Base-by-base conservation (phyloP, 2,329 filamentous ascomycete species). In the Huntiella bhutanensis region DNA sequence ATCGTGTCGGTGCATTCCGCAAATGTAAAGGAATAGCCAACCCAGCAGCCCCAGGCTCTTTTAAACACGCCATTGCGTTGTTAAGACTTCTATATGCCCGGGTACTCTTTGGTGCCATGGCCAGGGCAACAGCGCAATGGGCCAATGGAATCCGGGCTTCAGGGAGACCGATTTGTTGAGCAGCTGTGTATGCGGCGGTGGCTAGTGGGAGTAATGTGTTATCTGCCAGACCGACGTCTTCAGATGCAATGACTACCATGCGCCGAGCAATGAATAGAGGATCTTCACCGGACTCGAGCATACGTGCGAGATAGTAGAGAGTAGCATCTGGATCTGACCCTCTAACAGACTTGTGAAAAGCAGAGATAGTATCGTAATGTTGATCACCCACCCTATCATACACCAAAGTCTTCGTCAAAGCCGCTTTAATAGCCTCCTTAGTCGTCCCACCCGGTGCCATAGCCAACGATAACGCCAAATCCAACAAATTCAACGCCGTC, bases 281-380 rank as follows among this genome's bases (percentile, higher is more conserved):
- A 55, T 96, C 91, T 61, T 96, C 88, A 49, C 88, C 88, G 0
- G 83, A 91, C 56, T 93, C 82, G 4, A 98, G 74, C 91, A 98
- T 98, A 33, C 91, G 80, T 0, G 83, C 84, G 1, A 98, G 75
- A 60, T 96, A 98, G 65, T 96, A 98, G 1, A 98, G 70, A 0
- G 88, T 73, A 0, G 88, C 91, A 59, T 96, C 82, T 0, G 88
- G 62, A 56, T 95, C 80, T 47, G 77, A 81, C 36, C 91, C 91
- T 40, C 91, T 81, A 7, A 96, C 79, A 2, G 86, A 86, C 57
- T 98, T 98, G 70, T 96, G 91, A 55, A 96, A 91, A 28, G 91
- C 91, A 1, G 84, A 93, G 56, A 98, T 96, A 45, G 83, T 91
- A 58, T 98, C 88, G 65, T 96, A 98, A 63, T 96, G 91, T 59